Evolutionary conservation across 2,329 filamentous ascomycete species (phyloP), one percentile per base, ranked within the genome.

Genomic region (Drechslerella dactyloides): DNA sequence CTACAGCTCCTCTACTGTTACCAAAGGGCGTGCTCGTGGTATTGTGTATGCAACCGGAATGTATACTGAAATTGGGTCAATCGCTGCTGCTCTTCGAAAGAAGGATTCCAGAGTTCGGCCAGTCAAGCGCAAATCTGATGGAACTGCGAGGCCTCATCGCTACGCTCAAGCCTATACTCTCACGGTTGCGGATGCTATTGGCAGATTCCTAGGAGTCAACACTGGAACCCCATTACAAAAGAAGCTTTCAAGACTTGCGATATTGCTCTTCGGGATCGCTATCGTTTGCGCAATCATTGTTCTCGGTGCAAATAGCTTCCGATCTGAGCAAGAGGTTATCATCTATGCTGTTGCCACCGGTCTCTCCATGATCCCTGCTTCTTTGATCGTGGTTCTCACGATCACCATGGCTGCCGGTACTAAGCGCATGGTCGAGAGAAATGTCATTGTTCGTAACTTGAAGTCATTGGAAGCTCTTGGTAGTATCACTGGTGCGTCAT

Each of bases 211-310:
- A 7, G 88, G 88, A 51, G 83, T 90, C 69, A 88, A 85, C 59
- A 84, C 88, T 13, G 88, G 89, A 52, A 90, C 88, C 3, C 89
- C 88, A 1, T 81, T 90, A 13, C 87, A 90, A 78, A 84, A 85
- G 75, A 89, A 88, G 76, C 82, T 90, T n/a, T 88, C 87, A 54
- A 85, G 85, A 77, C 82, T 90, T 54, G 88, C 88, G 21, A 82
- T 90, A 17, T 78, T 88, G 1, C 83, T 90, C 0, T 90, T 90
- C 76, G 83, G 81, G 7, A 84, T 89, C 57, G 88, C 63, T 7
- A 56, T 90, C 11, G 76, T 90, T 24, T 88, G 87, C 73, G 87
- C 87, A 7, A 84, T 90, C 74, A 86, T 90, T 75, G 87, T 90
- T 42, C 83, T 89, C 51, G 87, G 82, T 5, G 85, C 87, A 60